Evolutionary conservation across 1,284 basidiomycete species (phyloP).

Genomic region (Tilletia setariae): DNA sequence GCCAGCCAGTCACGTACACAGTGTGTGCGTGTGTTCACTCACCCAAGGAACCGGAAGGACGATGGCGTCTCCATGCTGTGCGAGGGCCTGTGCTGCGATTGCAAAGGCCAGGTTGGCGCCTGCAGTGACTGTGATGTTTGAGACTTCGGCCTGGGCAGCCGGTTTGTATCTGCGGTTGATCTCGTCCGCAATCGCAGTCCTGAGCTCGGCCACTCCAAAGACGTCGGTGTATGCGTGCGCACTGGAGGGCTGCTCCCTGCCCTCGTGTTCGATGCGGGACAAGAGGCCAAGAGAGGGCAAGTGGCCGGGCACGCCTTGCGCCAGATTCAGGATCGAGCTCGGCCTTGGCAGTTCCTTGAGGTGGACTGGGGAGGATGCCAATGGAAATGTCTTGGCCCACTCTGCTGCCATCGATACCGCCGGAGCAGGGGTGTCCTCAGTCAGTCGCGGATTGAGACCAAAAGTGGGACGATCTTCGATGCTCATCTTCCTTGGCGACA

Average conservation of each 20-base stretch:
- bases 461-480: neutral
- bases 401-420: constrained; percentile 19
- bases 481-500: neutral
- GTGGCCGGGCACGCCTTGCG: constrained; percentile 43
- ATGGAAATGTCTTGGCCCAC: constrained; percentile 20
- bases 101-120: constrained; percentile 73
- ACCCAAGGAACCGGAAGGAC: constrained; percentile 74
- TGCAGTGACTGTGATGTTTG: constrained; percentile 59
- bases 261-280: constrained; percentile 27
- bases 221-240: constrained; percentile 66
- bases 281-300: constrained; percentile 29
- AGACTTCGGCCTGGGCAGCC: constrained; percentile 14
- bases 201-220: constrained; percentile 65
- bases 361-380: constrained; percentile 14
- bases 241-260: constrained; percentile 30
- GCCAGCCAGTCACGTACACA: no score
- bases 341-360: neutral
- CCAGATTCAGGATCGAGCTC: constrained; percentile 37
- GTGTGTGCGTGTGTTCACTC: constrained; percentile 1
- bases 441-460: constrained; percentile 1
- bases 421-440: constrained; percentile 16
- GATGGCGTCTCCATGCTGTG: constrained; percentile 69
- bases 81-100: constrained; percentile 66
- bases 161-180: constrained; percentile 64
- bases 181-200: constrained; percentile 65